Evolutionary conservation across 2,329 filamentous ascomycete species (phyloP), one percentile per base, ranked within the genome.

Genomic region (Pseudogymnoascus sp.): DNA sequence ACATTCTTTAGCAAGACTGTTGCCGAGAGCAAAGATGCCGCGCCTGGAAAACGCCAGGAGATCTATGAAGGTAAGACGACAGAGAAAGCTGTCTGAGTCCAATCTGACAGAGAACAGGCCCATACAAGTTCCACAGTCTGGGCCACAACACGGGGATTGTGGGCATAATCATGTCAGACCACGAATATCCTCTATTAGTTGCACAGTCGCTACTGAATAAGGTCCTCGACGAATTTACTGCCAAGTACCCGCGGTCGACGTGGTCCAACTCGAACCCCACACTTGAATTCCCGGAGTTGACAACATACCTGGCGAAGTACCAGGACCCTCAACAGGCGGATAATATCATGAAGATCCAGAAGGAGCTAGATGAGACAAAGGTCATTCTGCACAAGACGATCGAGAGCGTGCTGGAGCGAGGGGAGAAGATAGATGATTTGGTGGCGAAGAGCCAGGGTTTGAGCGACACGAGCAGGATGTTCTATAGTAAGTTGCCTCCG

Each of bases 371-470:
- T 72, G 92, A 97, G 82, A 97, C 93, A 65, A 97, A 97, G 84
- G 92, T 96, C 72, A 88, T 96, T 64, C 82, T 99, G 70, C 92
- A 97, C 79, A 96, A 97, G 84, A 97, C 94, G 49, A 97, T 96
- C 70, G 89, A 96, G 79, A 90, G 85, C 71, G 87, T 88, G 64
- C 76, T 97, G 71, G 88, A 97, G 80, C 84, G 94, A 65, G 94
- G 92, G 42, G 92, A 97, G 84, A 97, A 97, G 83, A 91, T 99
- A 69, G 93, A 97, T 73, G 90, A 89, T 70, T 78, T 99, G 69
- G 93, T 97, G 52, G 87, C 88, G 67, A 97, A 97, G 85, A 96
- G 91, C 71, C 91, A 96, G 70, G 91, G 88, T 11, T 77, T 99
- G 71, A 96, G 91, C 76, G 84, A 86, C 59, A 90, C 94, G 81